A percentile compares a stretch with the other conserved stretches of the same genome.
Conservation (phyloP, 352 stramenopile species). For the Pythium rishiriense region DNA sequence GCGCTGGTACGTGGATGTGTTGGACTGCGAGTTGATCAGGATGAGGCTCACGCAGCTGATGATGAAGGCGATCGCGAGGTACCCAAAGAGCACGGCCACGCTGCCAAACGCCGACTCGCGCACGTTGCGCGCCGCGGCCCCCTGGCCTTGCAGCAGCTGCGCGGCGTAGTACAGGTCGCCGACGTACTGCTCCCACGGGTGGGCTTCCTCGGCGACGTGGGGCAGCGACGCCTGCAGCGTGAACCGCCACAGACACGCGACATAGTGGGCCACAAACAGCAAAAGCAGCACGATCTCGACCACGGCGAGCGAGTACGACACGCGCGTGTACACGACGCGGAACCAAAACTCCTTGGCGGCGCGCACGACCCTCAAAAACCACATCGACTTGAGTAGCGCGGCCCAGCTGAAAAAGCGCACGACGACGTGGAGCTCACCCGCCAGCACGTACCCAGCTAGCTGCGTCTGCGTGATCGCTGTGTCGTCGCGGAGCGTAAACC, state of each 20-base stretch:
- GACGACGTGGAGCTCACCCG: constrained; percentile 12
- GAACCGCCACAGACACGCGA: constrained; percentile 36
- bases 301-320: constrained; percentile 24
- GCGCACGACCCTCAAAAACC: constrained; percentile 25
- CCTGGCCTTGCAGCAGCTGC: constrained; percentile 26
- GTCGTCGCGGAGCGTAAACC: constrained; percentile 5
- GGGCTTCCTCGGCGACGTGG: not conserved
- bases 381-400: constrained; percentile 20
- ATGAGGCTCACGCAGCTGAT: constrained; percentile 21
- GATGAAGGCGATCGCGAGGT: constrained; percentile 25
- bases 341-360: constrained; percentile 27
- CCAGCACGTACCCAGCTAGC: constrained; percentile 5
- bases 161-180: constrained; percentile 20
- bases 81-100: constrained; percentile 21
- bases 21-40: constrained; percentile 25
- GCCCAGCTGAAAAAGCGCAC: constrained; percentile 27
- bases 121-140: not conserved
- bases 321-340: constrained; percentile 16
- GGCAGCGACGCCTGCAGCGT: constrained; percentile 11
- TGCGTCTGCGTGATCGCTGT: not conserved
- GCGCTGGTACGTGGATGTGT: constrained; percentile 32
- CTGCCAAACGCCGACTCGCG: constrained; percentile 19
- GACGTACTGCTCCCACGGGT: constrained; percentile 25
- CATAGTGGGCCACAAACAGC: constrained; percentile 34
- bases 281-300: constrained; percentile 28